Base-by-base conservation (phyloP, 2,329 filamentous ascomycete species). In the Dothistroma septosporum region DNA sequence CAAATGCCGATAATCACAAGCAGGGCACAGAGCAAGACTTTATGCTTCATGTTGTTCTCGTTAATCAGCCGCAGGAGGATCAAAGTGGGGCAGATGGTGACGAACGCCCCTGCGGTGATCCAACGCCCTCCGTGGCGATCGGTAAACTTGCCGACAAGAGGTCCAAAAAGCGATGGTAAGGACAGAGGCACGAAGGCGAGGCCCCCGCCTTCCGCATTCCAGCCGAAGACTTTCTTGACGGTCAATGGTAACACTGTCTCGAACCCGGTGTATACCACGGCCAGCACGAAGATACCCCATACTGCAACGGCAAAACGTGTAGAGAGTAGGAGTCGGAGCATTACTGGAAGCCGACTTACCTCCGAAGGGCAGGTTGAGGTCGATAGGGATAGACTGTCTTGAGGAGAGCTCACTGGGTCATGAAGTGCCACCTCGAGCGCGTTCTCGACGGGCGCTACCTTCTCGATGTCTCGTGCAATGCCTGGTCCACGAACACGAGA, bases 101-200 rank as follows among this genome's bases (percentile, higher is more conserved):
- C 32, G 32, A 68, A 64, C 3, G 61, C 65, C 11, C 41, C 57
- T 4, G 61, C 59, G 0, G 66, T 57, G 41, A 66, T 55, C 64
- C 61, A 66, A 31, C 65, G 60, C 8, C 63, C 66, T 33, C 64
- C 65, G 24, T 63, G 59, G 12, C 61, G 62, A 53, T 69, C 67
- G n/a, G 63, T 56, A 3, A 63, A 21, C 24, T 56, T 61, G 10
- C 66, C 67, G 28, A 65, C 44, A 9, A 66, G 48, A 1, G 66
- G 67, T 16, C 67, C 67, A 16, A 66, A 49, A 2, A 69, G 57
- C 8, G 65, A 57, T 48, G 66, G 67, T 3, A 64, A 11, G 4
- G 63, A 58, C 7, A 69, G 57, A 2, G 65, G 65, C 10, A 69
- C 32, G 61, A 68, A 68, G 24, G 67, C 58, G 10, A 66, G 59